Evolutionary conservation across 805 yeast species (phyloP), one percentile per base, ranked within the genome.

Genomic region (Wickerhamiella domercqiae): DNA sequence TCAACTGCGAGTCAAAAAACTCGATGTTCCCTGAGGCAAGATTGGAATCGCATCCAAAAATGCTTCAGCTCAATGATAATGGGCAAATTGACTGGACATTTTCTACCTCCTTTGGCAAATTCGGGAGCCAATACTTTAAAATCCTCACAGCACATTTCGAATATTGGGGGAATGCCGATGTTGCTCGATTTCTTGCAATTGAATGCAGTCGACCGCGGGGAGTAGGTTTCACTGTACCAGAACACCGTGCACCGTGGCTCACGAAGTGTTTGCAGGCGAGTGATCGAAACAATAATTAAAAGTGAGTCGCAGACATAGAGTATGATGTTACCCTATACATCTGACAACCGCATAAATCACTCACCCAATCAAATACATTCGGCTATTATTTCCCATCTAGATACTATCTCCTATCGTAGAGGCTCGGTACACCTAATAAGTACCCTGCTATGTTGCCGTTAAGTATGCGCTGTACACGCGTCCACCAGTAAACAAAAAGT

Each of bases 71-170:
- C 39, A 87, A 90, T 48, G 70, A 71, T 36, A 70, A 72, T 25
- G 97, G 95, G 0, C 71, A 95, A 48, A 63, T 90, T 1, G 98
- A 87, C 57, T 86, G 78, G 59, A 64, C 76, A 3, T 58, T 87
- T 29, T 63, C 64, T 2, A 43, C 50, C 17, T 44, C 55, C 1
- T 80, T 84, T 2, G 64, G 77, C 14, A 39, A 41, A 20, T 68
- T 86, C 44, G 93, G 83, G 44, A 71, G 82, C 35, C 84, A 90
- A 39, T 61, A 84, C 32, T 64, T 87, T 11, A 71, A 81, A 19
- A 86, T 94, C 14, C 63, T 87, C 6, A 80, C 80, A 35, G 90
- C 97, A 0, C 98, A 87, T 57, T 76, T 81, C 2, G 75, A 84
- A 22, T 87, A 87, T 59, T 81, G 93, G 64, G 93, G 82, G 48